These are phyloP conservation scores for Oenanthe sinensis DNA, from an alignment of 129 eudicot genomes.

Conservation along the genomic window DNA sequence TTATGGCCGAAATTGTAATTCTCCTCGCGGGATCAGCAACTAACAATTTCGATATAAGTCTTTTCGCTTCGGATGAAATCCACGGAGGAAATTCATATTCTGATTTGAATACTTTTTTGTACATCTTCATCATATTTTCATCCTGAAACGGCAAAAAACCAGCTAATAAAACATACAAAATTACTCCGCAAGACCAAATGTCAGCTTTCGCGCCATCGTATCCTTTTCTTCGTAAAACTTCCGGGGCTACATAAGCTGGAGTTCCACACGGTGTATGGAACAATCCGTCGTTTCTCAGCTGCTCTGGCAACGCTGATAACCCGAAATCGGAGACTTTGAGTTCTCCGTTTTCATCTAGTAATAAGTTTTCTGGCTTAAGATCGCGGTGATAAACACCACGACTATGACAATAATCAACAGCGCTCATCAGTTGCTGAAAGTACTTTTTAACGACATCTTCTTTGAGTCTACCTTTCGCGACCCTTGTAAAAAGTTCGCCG, in stretches of 20 bases:
- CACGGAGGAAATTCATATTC: slow-evolving; percentile 73
- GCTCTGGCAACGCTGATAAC: slow-evolving; percentile 75
- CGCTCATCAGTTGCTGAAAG: slow-evolving; percentile 78
- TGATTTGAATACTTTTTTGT: slow-evolving; percentile 56
- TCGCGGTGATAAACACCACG: slow-evolving; percentile 76
- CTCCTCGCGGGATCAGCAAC: slow-evolving; percentile 58
- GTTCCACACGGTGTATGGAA: slow-evolving; percentile 87
- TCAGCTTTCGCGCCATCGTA: slow-evolving; percentile 76
- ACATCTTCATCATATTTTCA: slow-evolving; percentile 76
- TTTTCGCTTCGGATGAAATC: slow-evolving; percentile 52
- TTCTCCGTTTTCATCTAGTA: slow-evolving; percentile 52
- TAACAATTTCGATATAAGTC: slow-evolving; percentile 51
- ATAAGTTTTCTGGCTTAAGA: slow-evolving; percentile 68
- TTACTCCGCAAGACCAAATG: slow-evolving; percentile 90
- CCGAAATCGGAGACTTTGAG: slow-evolving; percentile 78
- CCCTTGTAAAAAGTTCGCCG: slow-evolving; percentile 75
- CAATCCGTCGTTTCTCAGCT: slow-evolving; percentile 53
- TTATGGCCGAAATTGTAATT: slow-evolving; percentile 50
- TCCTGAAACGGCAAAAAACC: slow-evolving; percentile 77
- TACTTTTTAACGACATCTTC: slow-evolving; percentile 61
- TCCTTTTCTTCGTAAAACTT: slow-evolving; percentile 68
- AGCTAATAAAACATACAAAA: slow-evolving; percentile 58
- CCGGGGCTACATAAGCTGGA: slow-evolving; percentile 95
- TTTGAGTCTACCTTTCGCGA: slow-evolving; percentile 47
- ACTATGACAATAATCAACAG: slow-evolving; percentile 78